Conservation (phyloP, 305 asterid genomes). For the Solanum hybrid region DNA sequence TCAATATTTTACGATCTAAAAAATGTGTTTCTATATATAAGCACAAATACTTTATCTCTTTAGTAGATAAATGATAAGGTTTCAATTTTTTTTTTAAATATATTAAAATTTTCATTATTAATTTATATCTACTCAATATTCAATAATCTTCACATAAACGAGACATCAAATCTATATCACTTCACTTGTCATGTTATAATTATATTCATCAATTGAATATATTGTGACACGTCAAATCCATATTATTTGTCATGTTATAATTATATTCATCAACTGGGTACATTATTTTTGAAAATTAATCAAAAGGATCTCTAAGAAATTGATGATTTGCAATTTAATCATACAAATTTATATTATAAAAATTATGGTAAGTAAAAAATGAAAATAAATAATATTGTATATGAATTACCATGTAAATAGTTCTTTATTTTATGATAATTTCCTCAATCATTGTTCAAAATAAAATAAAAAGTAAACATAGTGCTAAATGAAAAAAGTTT, state of each 20-base stretch:
- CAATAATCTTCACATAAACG: background rate
- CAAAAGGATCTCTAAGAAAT: background rate
- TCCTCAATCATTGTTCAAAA: background rate
- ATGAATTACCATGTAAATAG: background rate
- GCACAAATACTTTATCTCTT: background rate
- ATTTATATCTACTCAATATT: background rate
- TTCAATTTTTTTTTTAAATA: background rate
- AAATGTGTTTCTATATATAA: background rate
- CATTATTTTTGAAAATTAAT: too few species aligned
- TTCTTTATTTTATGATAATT: background rate
- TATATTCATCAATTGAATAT: too few species aligned
- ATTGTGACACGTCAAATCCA: background rate
- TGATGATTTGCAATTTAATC: background rate
- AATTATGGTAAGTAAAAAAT: background rate
- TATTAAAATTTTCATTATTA: background rate
- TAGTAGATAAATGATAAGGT: background rate
- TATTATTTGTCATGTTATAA: background rate
- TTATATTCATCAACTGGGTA: too few species aligned
- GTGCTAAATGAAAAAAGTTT: background rate
- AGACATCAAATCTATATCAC: background rate
- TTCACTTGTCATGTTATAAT: background rate
- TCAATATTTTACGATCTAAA: background rate
- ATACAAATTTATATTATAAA: background rate
- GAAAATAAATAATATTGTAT: too few species aligned
- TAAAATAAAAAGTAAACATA: background rate